Evolutionary conservation across 1,139 yeast species (phyloP), one percentile per base, ranked within the genome.

Genomic region (Protomyces pachydermus): DNA sequence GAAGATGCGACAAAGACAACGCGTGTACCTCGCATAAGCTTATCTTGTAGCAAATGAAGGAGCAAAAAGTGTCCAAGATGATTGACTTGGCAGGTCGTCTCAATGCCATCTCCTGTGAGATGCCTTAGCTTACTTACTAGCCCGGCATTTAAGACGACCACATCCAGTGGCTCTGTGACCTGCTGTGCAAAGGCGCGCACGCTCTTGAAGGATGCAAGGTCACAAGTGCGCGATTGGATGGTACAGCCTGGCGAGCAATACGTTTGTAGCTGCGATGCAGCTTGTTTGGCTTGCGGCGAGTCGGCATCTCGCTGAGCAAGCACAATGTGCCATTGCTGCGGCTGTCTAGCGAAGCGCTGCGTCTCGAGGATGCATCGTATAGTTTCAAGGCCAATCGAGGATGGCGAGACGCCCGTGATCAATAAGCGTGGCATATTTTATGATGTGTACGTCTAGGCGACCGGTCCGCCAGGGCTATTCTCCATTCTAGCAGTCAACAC

Each of bases 381-480:
- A 12, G 56, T 45, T 32, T 58, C 56, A 23, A 32, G 42, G 42
- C 62, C 62, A 23, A 58, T 58, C 16, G 56, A 55, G 16, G 34
- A 16, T 14, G 56, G 42, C 45, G 52, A 32, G 12, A 52, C 62
- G 18, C 62, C 62, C 5, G 62, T 58, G 18, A 58, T 52, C 18
- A 58, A 37, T 6, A 58, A 34, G 4, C 48, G 48, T 10, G 48
- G 48, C 48, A 42, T 42, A 14, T 12, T 16, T 10, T 18, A 37
- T 10, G 48, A 42, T 42, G 18, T 18, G 18, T 42, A 20, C 4
- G 16, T 28, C 32, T 28, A 28, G 32, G 32, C 77, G 63, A 88
- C 76, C 16, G 97, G 82, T 0, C 98, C 98, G 62, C 98, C 98
- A 2, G 98, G 97, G 57, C 93, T 85, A 66, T 79, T 78, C 70